Percentiles rank a stretch among this genome's conserved stretches.
phyloP scores from a whole-genome alignment of 768 basidiomycete genomes.

The Lentinula guzmanii region DNA sequence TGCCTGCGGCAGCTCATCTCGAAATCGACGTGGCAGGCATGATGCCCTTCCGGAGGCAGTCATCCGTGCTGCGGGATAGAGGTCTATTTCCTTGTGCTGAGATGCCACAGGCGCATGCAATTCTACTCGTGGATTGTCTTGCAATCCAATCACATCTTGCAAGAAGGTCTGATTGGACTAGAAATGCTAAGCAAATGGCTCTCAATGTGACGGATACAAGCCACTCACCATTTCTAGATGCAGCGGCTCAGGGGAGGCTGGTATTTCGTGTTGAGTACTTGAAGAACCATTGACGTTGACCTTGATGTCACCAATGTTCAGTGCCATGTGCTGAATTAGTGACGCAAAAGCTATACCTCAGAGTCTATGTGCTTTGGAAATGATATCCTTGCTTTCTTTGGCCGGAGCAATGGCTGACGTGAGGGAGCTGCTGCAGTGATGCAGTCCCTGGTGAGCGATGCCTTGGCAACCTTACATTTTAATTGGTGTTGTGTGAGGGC shows the following conservation, averaged over 20 bases:
- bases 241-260: background rate
- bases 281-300: no score
- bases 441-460: background rate
- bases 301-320: no score
- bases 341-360: no score
- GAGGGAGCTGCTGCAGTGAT: background rate
- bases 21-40: slow-evolving; percentile 8
- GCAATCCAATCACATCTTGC: no score
- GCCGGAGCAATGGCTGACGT: background rate
- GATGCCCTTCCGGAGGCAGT: slow-evolving; percentile 12
- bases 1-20: slow-evolving; percentile 11
- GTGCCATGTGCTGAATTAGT: no score
- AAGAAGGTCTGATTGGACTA: no score
- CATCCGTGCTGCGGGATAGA: background rate
- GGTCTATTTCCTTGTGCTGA: no score
- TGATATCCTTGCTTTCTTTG: background rate
- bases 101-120: no score
- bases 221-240: background rate
- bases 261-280: no score
- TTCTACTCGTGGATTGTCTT: no score
- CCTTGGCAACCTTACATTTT: background rate
- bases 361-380: background rate
- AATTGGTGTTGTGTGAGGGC: background rate
- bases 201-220: no score
- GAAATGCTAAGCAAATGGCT: no score